Percentiles rank a stretch among this genome's conserved stretches.
These are phyloP conservation scores for Trichothecium sympodiale DNA, from an alignment of 2,329 filamentous ascomycete genomes.

Conservation along the genomic window DNA sequence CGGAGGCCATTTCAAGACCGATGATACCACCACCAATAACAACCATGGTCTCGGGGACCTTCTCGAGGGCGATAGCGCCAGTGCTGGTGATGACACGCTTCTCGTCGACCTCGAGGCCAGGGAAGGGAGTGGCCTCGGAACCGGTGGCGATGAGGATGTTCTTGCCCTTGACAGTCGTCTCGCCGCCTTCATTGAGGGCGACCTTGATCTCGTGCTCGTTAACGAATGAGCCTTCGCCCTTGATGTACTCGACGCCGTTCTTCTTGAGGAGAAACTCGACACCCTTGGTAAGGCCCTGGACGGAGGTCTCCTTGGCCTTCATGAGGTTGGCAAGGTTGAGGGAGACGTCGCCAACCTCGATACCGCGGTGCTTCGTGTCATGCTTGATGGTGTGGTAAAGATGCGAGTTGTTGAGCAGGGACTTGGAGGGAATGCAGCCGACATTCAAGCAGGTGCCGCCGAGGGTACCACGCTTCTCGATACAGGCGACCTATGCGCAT, in stretches of 20 bases:
- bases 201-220: constrained; percentile 90
- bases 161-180: constrained; percentile 79
- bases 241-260: constrained; percentile 97
- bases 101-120: constrained; percentile 91
- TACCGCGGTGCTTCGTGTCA: constrained; percentile 93
- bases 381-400: constrained; percentile 95
- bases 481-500: constrained; percentile 67
- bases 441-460: constrained; percentile 98
- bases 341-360: constrained; percentile 94
- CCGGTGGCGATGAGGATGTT: constrained; percentile 98
- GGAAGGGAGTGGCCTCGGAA: constrained; percentile 91
- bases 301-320: constrained; percentile 95
- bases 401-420: constrained; percentile 98
- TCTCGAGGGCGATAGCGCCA: constrained; percentile 76
- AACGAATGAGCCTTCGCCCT: constrained; percentile 78
- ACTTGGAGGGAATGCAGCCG: constrained; percentile 98
- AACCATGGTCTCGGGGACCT: constrained; percentile 92
- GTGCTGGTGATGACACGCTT: constrained; percentile 96
- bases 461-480: constrained; percentile 93
- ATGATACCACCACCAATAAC: constrained; percentile 99
- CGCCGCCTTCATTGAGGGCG: constrained; percentile 79
- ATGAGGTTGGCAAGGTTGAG: constrained; percentile 93
- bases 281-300: constrained; percentile 83
- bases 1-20: constrained; percentile 94
- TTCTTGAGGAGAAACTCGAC: constrained; percentile 99